Conservation (phyloP, 306 rosid species). For the Rosa lucieae region DNA sequence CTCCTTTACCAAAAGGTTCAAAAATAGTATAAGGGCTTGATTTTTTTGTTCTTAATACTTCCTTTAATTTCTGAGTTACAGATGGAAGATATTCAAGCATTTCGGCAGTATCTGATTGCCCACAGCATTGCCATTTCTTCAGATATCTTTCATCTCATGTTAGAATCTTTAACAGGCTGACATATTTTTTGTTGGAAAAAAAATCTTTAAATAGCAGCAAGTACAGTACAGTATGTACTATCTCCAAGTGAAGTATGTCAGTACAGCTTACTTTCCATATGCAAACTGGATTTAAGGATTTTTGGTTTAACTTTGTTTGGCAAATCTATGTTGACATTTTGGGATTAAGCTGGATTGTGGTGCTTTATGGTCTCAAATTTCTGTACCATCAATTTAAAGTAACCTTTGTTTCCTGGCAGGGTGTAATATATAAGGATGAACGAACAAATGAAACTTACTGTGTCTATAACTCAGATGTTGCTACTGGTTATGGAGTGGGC, state of each 20-base stretch:
- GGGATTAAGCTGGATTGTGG: background rate
- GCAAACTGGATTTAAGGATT: background rate
- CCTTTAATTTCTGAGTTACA: background rate
- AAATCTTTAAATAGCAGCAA: background rate
- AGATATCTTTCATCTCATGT: background rate
- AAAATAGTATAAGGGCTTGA: background rate
- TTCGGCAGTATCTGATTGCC: background rate
- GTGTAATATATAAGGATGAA: slow-evolving; percentile 35
- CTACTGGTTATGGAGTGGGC: slow-evolving; percentile 90
- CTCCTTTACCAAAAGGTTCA: background rate
- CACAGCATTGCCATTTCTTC: background rate
- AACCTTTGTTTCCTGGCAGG: slow-evolving; percentile 46
- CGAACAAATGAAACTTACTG: slow-evolving; percentile 65
- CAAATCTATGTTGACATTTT: background rate
- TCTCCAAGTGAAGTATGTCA: background rate
- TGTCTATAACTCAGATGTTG: slow-evolving; percentile 85
- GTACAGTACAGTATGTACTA: background rate
- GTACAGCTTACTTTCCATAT: background rate
- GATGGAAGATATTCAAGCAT: background rate
- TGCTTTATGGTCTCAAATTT: background rate
- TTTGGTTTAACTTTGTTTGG: background rate
- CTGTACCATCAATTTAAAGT: background rate
- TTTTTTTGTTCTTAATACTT: background rate
- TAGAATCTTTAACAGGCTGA: background rate
- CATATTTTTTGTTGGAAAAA: background rate